Evolutionary conservation across 2,329 filamentous ascomycete species (phyloP), one percentile per base, ranked within the genome.

Genomic region (Beauveria bassiana): DNA sequence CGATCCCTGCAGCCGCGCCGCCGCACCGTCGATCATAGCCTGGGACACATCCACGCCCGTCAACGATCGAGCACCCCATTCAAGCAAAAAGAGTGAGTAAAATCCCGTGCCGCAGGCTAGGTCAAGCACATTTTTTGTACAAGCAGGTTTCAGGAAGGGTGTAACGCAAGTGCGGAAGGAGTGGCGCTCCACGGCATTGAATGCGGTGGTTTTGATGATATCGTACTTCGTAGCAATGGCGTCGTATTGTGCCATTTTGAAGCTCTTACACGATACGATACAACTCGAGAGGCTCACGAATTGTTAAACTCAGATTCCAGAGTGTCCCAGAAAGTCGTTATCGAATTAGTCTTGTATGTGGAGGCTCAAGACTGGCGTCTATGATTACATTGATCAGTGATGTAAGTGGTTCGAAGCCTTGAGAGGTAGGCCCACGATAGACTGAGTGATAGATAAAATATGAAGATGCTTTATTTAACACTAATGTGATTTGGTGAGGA

Each of bases 61-160:
- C 9, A 64, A 28, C 6, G 54, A 55, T 3, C 12, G 38, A 7
- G 51, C 57, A 1, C 62, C 62, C 62, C 62, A 64, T 10, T 38
- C 28, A 3, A 62, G 54, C 6, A 64, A 50, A 28, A 14, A 55
- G 3, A 45, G 2, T 7, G 62, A 50, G 56, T 62, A 64, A 26
- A 52, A 60, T 3, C 62, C 62, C 6, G 60, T 59, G 4, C 62
- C 62, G 46, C 55, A 62, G 28, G 46, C 62, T 14, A 59, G 46
- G 12, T 64, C 59, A 20, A 64, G 24, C 24, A 61, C 31, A 7
- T 16, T n/a, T 10, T 43, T 43, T 3, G 42, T 40, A 31, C 9
- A 28, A 14, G 8, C 7, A 22, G 16, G 34, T 1, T 20, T 2
- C 3, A 55, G 16, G n/a, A 43, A 18, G 2, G 52, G 40, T 9